Conservation (phyloP, 495 filamentous ascomycete species). For the Hyaloscypha variabilis region DNA sequence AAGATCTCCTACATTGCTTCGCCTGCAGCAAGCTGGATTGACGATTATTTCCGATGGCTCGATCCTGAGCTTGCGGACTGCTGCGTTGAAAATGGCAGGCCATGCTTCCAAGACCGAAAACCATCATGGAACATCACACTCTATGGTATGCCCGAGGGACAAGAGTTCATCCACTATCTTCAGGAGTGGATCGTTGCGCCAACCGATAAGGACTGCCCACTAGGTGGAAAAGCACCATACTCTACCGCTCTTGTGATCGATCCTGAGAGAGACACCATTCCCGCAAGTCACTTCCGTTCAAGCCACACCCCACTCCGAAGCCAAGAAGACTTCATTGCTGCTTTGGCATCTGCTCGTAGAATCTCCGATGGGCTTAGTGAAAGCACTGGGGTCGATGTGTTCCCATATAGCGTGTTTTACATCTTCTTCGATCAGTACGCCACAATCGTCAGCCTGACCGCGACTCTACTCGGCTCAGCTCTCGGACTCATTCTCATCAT, state of each 20-base stretch:
- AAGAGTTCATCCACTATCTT: conserved; percentile 85
- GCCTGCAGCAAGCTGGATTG: conserved; percentile 93
- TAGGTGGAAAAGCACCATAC: conserved; percentile 88
- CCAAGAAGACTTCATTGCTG: conserved; percentile 91
- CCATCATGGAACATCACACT: conserved; percentile 88
- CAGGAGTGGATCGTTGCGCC: conserved; percentile 80
- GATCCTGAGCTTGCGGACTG: conserved; percentile 83
- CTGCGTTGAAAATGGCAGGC: conserved; percentile 64
- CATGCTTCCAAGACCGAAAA: conserved; percentile 76
- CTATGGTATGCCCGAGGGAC: conserved; percentile 86
- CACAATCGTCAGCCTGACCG: conserved; percentile 77
- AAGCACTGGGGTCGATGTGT: conserved; percentile 73
- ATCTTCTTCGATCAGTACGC: conserved; percentile 99
- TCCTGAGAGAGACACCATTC: conserved; percentile 59
- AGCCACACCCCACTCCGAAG: conserved; percentile 81
- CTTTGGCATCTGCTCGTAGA: conserved; percentile 87
- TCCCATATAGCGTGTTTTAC: conserved; percentile 96
- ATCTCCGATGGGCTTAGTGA: conserved; percentile 75
- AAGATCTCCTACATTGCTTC: conserved; percentile 91
- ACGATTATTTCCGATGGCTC: conserved; percentile 95
- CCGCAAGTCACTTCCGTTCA: conserved; percentile 89
- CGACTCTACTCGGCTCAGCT: conserved; percentile 77
- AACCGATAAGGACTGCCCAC: conserved; percentile 79
- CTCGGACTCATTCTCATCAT: conserved; percentile 81
- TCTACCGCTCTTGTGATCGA: conserved; percentile 84